Evolutionary conservation across 495 filamentous ascomycete genomes (phyloP), one percentile per base, ranked within the genome.

Genomic region (Penicillium roqueforti): DNA sequence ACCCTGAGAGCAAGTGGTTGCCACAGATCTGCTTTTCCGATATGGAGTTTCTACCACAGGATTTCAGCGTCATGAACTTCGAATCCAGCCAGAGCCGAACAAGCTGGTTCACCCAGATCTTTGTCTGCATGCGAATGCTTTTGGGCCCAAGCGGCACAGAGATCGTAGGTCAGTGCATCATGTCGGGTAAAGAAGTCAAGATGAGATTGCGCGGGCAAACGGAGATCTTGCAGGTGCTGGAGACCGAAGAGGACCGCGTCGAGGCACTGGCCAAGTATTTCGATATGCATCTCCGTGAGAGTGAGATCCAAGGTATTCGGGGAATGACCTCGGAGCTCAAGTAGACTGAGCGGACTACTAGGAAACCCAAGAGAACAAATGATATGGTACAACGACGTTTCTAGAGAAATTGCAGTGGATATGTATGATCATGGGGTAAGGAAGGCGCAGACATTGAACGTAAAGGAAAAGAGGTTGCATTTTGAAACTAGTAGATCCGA

Each of bases 1-100:
- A 66, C 31, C 53, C 68, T 0, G 68, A 76, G 9, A 66, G 64
- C 47, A 57, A 62, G 16, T 88, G 84, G 79, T 62, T 76, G 13
- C 60, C 74, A 4, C 70, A 73, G 23, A 85, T 85, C 62, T 79
- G 76, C 51, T 88, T 89, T 48, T 68, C 74, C 5, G 74, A 80
- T 49, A 57, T 75, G n/a, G 86, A 85, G 70, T 86, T 85, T 57
- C 56, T 80, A 26, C 79, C 76, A 18, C 68, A 71, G 45, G 85
- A 87, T 57, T 75, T 72, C 58, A 75, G 70, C 18, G 67, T 85
- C 29, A 86, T 90, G 80, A 89, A 84, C 61, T 79, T 79, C 52
- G n/a, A n/a, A n/a, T 67, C 52, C 5, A 74, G 69, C 39, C 59
- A 72, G 41, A 67, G 60, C 25, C 69, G 62, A 8, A 67, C 66